Percentiles rank a stretch among this genome's conserved stretches.
phyloP scores from a whole-genome alignment of 768 basidiomycete genomes.

The Lactarius psammicola region DNA sequence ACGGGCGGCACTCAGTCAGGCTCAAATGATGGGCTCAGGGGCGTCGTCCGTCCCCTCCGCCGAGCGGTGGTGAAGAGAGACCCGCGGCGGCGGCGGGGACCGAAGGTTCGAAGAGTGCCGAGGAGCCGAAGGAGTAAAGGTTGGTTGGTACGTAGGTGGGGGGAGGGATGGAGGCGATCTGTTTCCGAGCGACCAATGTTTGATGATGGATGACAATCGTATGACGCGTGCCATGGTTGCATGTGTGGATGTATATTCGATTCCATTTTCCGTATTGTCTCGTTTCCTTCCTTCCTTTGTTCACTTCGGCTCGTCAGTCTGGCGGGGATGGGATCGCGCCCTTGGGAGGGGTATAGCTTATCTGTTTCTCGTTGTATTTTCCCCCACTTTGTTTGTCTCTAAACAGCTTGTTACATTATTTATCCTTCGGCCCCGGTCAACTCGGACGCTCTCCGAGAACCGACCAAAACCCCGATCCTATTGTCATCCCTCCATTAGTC shows the following conservation, averaged over 20 bases:
- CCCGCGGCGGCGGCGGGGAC: neutral
- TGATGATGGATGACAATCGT: constrained; percentile 16
- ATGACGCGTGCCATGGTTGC: constrained; percentile 2
- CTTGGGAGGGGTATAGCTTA: constrained; percentile 13
- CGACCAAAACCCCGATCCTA: neutral
- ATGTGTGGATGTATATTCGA: constrained; percentile 5
- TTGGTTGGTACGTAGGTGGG: too few relatives aligned
- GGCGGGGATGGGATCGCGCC: neutral
- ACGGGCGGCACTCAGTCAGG: constrained; percentile 60
- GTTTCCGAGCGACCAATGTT: constrained; percentile 21
- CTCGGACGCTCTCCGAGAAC: neutral
- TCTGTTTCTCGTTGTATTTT: constrained; percentile 9
- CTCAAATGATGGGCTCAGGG: constrained; percentile 34
- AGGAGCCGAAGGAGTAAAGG: constrained; percentile 26
- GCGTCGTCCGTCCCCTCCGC: neutral
- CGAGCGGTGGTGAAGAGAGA: constrained; percentile 14
- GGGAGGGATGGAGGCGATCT: constrained; percentile 11
- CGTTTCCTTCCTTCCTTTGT: constrained; percentile 7
- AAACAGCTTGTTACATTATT: constrained; percentile 7
- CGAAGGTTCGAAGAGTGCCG: constrained; percentile 13
- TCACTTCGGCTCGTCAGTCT: too few relatives aligned
- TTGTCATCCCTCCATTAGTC: neutral
- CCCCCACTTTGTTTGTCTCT: neutral
- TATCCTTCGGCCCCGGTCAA: constrained; percentile 6
- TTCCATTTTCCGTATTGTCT: constrained; percentile 7